Base-by-base conservation (phyloP, 139 green algal species). In the Deuterostichococcus epilithicus region DNA sequence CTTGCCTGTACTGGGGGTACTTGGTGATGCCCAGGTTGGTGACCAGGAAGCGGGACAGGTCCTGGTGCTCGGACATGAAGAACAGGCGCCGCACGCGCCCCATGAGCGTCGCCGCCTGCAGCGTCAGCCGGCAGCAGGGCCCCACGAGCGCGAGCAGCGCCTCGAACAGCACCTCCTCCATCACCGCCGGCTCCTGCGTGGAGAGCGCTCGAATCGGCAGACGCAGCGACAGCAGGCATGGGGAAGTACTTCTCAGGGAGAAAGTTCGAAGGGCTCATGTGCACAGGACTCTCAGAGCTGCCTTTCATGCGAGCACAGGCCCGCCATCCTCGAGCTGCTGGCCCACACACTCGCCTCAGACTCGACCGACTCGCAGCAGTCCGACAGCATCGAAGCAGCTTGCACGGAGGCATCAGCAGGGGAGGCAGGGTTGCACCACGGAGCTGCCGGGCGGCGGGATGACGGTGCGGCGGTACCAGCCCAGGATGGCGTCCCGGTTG, bases 1-100 rank as follows among this genome's bases (percentile, higher is more conserved):
- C 52, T 13, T 20, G 28, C 1, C 22, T 34, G 80, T 94, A 97
- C 34, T 38, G 30, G 28, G 93, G 90, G 80, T 96, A 97, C 26
- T 75, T 78, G 28, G 89, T 38, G 0, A 79, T 81, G 6, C 91
- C 93, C 34, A 88, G 69, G 33, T 95, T 83, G 32, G 81, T 78
- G 13, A 89, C 86, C 15, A 94, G 44, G 66, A 74, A 81, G 35
- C 44, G 47, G 6, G 82, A 82, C 66, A 97, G 78, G 78, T 84
- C 81, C n/a, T 90, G 87, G 1, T 73, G 84, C 58, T 94, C 88
- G 25, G 87, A 82, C 32, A 95, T 72, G 70, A 96, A 97, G 84
- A 92, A 97, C 10, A 96, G 74, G 30, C 88, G 87, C 84, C 93
- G 87, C 75, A 94, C 18, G 33, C 87, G 85, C 26, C 6, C 44